phyloP scores from a whole-genome alignment of 306 rosid species.

The Castanopsis chinensis region DNA sequence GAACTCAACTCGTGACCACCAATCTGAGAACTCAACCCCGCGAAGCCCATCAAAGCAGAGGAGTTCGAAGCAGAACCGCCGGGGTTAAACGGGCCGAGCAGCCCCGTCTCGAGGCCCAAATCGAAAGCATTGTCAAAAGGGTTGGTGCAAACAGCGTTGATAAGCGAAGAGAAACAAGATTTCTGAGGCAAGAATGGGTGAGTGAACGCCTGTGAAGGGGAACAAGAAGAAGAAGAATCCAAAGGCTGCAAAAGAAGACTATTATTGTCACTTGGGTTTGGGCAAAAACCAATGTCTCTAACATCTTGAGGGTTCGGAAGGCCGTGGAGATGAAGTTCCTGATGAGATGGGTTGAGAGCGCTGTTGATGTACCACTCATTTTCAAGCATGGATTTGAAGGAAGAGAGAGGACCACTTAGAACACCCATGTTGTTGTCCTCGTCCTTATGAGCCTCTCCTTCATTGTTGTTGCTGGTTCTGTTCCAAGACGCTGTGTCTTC shows the following conservation, averaged over 20 bases:
- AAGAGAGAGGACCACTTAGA: slow-evolving; percentile 39
- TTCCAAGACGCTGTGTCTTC: slow-evolving; percentile 58
- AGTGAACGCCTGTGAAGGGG: slow-evolving; percentile 44
- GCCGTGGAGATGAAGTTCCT: slow-evolving; percentile 15
- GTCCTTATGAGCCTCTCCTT: slow-evolving; percentile 25
- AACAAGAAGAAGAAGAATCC: slow-evolving; percentile 58
- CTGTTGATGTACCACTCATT: slow-evolving; percentile 55
- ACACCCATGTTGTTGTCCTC: slow-evolving; percentile 35
- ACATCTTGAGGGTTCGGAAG: slow-evolving; percentile 34
- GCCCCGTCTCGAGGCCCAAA: slow-evolving; percentile 46
- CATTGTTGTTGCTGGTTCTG: slow-evolving; percentile 29
- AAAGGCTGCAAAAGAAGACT: slow-evolving; percentile 47
- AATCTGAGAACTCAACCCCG: slow-evolving; percentile 27
- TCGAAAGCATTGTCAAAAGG: slow-evolving; percentile 59
- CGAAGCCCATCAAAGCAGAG: slow-evolving; percentile 43
- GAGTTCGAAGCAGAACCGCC: slow-evolving; percentile 24
- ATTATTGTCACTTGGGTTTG: slow-evolving; percentile 31
- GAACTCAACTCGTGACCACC: slow-evolving; percentile 40
- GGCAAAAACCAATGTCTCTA: slow-evolving; percentile 34
- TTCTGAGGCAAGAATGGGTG: slow-evolving; percentile 36
- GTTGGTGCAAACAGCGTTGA: slow-evolving; percentile 31
- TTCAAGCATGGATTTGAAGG: slow-evolving; percentile 77
- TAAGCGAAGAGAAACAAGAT: slow-evolving; percentile 49
- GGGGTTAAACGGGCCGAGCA: slow-evolving; percentile 34
- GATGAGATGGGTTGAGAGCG: slow-evolving; percentile 30